Evolutionary conservation across 176 grass and related monocot species (phyloP), one percentile per base, ranked within the genome.

Genomic region (Dactylis glomerata): DNA sequence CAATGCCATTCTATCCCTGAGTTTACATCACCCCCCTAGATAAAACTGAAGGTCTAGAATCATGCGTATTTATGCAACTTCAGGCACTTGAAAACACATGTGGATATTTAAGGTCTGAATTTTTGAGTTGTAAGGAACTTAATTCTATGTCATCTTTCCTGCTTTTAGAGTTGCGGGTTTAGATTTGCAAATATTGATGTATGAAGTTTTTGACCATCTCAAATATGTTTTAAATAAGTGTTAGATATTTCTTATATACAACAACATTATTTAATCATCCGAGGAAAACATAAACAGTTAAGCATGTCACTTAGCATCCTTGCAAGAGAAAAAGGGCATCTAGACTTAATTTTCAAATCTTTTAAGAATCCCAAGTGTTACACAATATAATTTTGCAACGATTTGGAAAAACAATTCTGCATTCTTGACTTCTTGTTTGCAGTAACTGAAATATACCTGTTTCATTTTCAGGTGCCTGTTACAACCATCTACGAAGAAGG

Each of bases 391-490:
- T n/a, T 78, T 83, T 81, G 40, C 68, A 84, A 54, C 36, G 16
- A 56, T 45, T 81, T 85, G 58, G 51, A 3, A 30, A 76, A 76
- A 84, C 56, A 55, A 70, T 10, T 72, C 71, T 37, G 65, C 46
- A 76, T 62, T 81, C 12, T 75, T 66, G 24, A 38, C 49, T 62
- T 81, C 12, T 75, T 66, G 24, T 54, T 65, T 84, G 22, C 38
- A 81, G 49, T 58, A 42, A 24, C 2, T 64, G n/a, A 56, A 58
- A 77, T 61, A 54, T 23, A 15, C 15, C 72, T 15, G 5, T 85
- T 87, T 80, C n/a, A 76, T 84, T 61, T 89, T 37, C 59, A 92
- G 91, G 80, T 67, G 37, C 67, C 90, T 46, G 28, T 86, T 74
- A 76, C 49, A 56, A n/a, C 71, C 7, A 57, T 82, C 61, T 14